These are phyloP conservation scores for Exophiala lecanii-corni DNA, from an alignment of 2,329 filamentous ascomycete genomes.

Conservation along the genomic window DNA sequence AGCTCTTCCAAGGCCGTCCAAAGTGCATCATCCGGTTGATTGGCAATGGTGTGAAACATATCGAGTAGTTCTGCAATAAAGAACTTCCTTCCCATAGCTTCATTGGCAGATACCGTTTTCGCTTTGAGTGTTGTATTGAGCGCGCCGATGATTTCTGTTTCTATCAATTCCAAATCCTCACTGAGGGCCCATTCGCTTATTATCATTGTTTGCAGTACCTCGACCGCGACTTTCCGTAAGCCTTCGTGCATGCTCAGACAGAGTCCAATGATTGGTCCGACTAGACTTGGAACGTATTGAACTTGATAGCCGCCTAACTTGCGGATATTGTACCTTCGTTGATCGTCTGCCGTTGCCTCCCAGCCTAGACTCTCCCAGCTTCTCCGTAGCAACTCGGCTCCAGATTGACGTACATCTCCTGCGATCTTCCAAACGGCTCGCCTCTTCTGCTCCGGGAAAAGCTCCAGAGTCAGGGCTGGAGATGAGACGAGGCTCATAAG, in stretches of 20 bases:
- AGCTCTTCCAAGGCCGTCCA: conserved; percentile 72
- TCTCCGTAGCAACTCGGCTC: conserved; percentile 75
- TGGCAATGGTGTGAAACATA: conserved; percentile 68
- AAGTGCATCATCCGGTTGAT: conserved; percentile 65
- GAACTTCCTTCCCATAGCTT: conserved; percentile 85
- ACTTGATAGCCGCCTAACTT: conserved; percentile 97
- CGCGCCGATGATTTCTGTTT: conserved; percentile 95
- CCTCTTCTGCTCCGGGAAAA: conserved; percentile 93
- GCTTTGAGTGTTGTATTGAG: conserved; percentile 86
- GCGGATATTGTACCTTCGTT: conserved; percentile 67
- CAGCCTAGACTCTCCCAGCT: conserved; percentile 97
- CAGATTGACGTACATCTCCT: conserved; percentile 87
- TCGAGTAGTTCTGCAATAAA: conserved; percentile 83
- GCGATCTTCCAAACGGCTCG: conserved; percentile 98
- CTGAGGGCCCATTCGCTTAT: conserved; percentile 96
- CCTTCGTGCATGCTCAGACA: conserved; percentile 95
- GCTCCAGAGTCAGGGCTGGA: conserved; percentile 83
- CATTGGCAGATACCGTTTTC: conserved; percentile 65
- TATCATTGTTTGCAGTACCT: conserved; percentile 96
- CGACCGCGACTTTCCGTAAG: conserved; percentile 80
- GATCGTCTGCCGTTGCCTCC: conserved; percentile 81
- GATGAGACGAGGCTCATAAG: conserved; percentile 86
- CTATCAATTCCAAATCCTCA: conserved; percentile 83
- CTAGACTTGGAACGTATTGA: conserved; percentile 89
- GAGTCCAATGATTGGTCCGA: conserved; percentile 85